Percentiles rank a stretch among this genome's conserved stretches.
phyloP scores from a whole-genome alignment of 768 basidiomycete species.

The Termitomyces eurrhizus region DNA sequence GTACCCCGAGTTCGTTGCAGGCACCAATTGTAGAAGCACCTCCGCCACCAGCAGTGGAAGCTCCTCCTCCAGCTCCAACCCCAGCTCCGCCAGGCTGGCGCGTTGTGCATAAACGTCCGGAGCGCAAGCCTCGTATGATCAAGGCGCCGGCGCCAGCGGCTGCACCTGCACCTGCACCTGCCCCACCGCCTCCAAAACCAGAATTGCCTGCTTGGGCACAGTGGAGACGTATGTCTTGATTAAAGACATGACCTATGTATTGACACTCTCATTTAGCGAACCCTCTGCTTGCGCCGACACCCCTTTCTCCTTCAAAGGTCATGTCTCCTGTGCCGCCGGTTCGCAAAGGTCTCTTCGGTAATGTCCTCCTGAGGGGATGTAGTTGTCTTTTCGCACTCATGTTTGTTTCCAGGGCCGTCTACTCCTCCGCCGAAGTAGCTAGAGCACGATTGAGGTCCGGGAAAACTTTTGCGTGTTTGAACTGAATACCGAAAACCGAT shows the following conservation, averaged over 20 bases:
- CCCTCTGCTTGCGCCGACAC: conserved; percentile 52
- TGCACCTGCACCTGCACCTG: conserved; percentile 34
- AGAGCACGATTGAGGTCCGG: neutral
- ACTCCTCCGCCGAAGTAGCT: conserved; percentile 8
- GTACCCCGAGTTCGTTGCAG: conserved; percentile 5
- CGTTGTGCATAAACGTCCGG: conserved; percentile 60
- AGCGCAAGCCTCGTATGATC: conserved; percentile 45
- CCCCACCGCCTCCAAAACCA: conserved; percentile 44
- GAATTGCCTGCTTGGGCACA: conserved; percentile 78
- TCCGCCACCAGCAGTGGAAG: conserved; percentile 43
- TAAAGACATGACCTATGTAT: neutral
- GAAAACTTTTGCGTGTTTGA: neutral
- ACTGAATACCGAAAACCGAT: neutral
- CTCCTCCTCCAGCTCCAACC: conserved; percentile 42
- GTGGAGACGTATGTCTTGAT: conserved; percentile 64
- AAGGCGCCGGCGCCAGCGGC: conserved; percentile 39
- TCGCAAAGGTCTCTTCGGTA: conserved; percentile 67
- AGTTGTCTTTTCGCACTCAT: neutral
- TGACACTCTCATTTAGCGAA: conserved; percentile 44
- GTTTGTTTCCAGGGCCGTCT: neutral
- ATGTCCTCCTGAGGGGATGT: neutral
- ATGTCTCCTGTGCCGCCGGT: conserved; percentile 44
- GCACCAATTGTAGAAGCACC: conserved; percentile 27
- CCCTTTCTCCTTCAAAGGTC: conserved; percentile 29
- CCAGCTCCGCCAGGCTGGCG: conserved; percentile 63